Evolutionary conservation across 495 filamentous ascomycete species (phyloP), one percentile per base, ranked within the genome.

Genomic region (Penicillium manginii): DNA sequence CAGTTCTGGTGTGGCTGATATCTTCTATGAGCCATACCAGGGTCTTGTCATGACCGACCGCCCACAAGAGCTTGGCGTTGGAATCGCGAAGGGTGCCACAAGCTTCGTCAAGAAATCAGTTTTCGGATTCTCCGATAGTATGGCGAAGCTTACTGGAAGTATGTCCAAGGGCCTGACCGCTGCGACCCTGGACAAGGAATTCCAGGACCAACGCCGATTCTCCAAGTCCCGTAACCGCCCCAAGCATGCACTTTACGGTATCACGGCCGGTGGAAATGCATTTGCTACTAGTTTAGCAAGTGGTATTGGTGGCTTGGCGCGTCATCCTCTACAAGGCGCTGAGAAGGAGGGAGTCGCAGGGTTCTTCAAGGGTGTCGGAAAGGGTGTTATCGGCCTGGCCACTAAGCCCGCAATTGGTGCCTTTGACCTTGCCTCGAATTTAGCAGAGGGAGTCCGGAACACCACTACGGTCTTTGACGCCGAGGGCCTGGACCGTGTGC

Each of bases 21-120:
- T 98, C 65, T 98, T 98, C 80, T 98, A 98, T 75, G 94, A 98
- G 69, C 94, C 94, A 18, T 97, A 97, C 70, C 94, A 98, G 78
- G 94, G 94, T 23, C 82, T 98, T 54, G 93, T 97, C 68, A 93
- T 93, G 88, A 96, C 92, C 0, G 96, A 98, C 67, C 81, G 88
- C 51, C 94, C 94, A 18, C 92, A 97, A 75, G 92, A 98, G 52
- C 84, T 98, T 46, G 94, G 96, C 11, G 80, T 93, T 52, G 96
- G 96, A 14, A 92, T 98, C 61, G 96, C 96, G 12, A 97, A 97
- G 70, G 94, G 94, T 33, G 94, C 96, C 17, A 92, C 91, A 1
- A 96, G 90, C 70, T 98, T 98, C 71, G 89, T 97, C 65, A 98
- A 97, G 81, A 98, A 98, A 71, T 96, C 93, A 0, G 92, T 98